phyloP scores from a whole-genome alignment of 768 basidiomycete species.

The Gyrodon lividus region DNA sequence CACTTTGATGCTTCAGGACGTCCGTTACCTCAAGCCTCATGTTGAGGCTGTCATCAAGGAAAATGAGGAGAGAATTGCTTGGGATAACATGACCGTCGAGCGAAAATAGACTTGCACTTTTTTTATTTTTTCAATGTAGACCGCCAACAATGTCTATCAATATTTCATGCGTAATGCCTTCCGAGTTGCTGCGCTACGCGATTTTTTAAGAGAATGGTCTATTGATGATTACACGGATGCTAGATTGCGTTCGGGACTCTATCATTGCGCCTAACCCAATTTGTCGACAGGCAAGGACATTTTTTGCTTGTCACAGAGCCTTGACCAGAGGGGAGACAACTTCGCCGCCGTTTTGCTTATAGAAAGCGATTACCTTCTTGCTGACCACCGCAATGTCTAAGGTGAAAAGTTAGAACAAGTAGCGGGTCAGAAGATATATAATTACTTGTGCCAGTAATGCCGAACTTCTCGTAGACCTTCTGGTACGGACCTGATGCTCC shows the following conservation, averaged over 20 bases:
- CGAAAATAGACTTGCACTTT: slow-evolving; percentile 51
- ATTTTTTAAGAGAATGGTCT: background rate
- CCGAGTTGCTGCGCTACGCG: background rate
- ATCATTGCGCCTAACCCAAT: background rate
- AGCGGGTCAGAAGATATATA: slow-evolving; percentile 13
- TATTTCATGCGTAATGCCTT: slow-evolving; percentile 17
- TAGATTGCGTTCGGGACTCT: slow-evolving; percentile 11
- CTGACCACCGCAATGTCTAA: slow-evolving; percentile 75
- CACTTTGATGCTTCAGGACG: slow-evolving; percentile 55
- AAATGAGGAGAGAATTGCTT: slow-evolving; percentile 69
- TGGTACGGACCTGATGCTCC: slow-evolving; percentile 89
- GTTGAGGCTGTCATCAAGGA: slow-evolving; percentile 73
- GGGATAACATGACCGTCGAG: slow-evolving; percentile 77
- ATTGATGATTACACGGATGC: slow-evolving; percentile 13
- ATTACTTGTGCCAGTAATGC: slow-evolving; percentile 73
- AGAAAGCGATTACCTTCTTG: slow-evolving; percentile 86
- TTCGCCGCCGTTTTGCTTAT: slow-evolving; percentile 72
- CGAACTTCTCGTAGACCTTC: slow-evolving; percentile 90
- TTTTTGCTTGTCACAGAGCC: slow-evolving; percentile 46
- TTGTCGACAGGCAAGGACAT: background rate
- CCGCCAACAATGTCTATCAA: slow-evolving; percentile 6
- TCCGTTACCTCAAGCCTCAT: slow-evolving; percentile 83
- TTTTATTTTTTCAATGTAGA: slow-evolving; percentile 23
- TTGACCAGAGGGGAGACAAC: slow-evolving; percentile 75
- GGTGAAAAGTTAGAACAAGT: slow-evolving; percentile 8